Base-by-base conservation (phyloP, 106 monocot genomes). In the Hemerocallis citrina region DNA sequence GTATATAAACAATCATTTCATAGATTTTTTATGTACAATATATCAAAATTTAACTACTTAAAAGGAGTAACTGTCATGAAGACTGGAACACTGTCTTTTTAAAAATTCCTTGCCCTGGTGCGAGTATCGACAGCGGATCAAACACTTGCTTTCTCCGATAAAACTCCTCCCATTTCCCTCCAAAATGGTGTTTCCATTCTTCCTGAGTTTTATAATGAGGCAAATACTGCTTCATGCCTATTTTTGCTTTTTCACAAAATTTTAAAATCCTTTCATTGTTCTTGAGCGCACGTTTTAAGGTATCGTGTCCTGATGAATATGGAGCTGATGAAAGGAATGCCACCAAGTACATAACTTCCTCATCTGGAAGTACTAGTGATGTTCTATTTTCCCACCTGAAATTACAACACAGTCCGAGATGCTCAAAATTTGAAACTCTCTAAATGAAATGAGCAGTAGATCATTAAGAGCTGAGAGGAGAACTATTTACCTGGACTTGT, bases 41-140 rank as follows among this genome's bases (percentile, higher is more conserved):
- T 45, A 16, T 33, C 29, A 0, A 19, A 32, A n/a, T n/a, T n/a
- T n/a, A n/a, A n/a, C n/a, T n/a, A n/a, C n/a, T n/a, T n/a, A n/a
- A n/a, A n/a, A n/a, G n/a, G n/a, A 21, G 28, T 55, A 25, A 55
- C 55, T 46, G 46, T 68, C 58, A 58, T 23, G 22, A 68, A 3
- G 68, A 50, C n/a, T n/a, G n/a, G 49, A 45, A 37, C 5, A 68
- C 34, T 40, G 51, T 34, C 60, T 74, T 92, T 14, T 75, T 74
- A 64, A 92, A 92, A 34, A 92, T 86, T 61, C 73, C 75, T 33
- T 87, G 92, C 55, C 92, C 92, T 20, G 92, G 92, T 0, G 92
- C 84, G 30, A 92, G 84, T 34, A 92, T 80, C 38, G 75, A 72
- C 42, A 92, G 57, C 34, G 92, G 92, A 61, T 92, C 92, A 52